Evolutionary conservation across 805 yeast species (phyloP), one percentile per base, ranked within the genome.

Genomic region (Nakazawaea ishiwadae): DNA sequence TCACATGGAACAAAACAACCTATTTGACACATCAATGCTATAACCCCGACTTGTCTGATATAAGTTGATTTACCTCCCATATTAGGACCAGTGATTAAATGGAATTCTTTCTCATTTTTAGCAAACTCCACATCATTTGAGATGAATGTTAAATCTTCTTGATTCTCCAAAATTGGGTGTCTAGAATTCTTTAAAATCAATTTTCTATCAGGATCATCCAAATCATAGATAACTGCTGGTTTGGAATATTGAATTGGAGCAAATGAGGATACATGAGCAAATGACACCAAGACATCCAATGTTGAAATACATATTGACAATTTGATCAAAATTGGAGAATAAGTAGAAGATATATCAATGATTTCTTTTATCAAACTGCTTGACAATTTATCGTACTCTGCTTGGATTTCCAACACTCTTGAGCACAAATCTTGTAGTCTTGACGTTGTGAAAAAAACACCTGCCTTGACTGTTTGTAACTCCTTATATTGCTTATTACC

Each of bases 21-120:
- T 16, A 88, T 76, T 58, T 90, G 97, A 20, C 87, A 85, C 85
- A 90, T 73, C 36, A 90, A 64, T 2, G 93, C 81, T 42, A 89
- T 82, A 1, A 84, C 93, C 10, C 96, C 97, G 36, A 86, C 71
- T 53, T 90, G 96, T 48, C 96, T 73, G 37, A 90, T 88, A 58
- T 85, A 90, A 0, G 97, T 90, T 0, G 96, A 88, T 59, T 90
- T 90, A 56, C 97, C 97, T 47, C 97, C 97, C 97, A 90, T 90
- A 58, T 90, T 90, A 28, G 97, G 97, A 26, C 97, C 97, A 0
- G 97, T 90, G 19, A 93, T 87, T 16, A 93, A 84, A 6, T 79
- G 69, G 53, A 93, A 91, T 44, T 86, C 89, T 11, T 77, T 67
- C 4, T 61, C 58, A 12, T 68, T 74, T 36, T 77, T 76, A 11